Conservation (phyloP, 2,329 filamentous ascomycete genomes). For the Plenodomus lindquistii region DNA sequence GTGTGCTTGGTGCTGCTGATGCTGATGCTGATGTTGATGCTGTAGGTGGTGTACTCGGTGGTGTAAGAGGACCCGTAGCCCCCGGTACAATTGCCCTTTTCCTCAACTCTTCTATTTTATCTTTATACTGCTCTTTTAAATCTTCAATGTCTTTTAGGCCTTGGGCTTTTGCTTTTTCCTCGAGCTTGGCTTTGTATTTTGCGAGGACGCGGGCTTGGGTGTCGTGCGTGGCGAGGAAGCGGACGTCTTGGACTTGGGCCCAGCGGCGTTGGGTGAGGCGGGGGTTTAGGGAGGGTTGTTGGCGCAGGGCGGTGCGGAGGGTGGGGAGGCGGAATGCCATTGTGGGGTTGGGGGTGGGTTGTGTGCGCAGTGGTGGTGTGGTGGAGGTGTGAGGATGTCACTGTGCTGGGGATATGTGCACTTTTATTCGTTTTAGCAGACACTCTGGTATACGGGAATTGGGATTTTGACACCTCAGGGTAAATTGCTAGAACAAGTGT, state of each 20-base stretch:
- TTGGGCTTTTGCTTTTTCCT: conserved; percentile 75
- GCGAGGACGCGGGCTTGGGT: conserved; percentile 71
- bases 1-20: conserved; percentile 6
- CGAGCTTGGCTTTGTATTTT: conserved; percentile 85
- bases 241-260: conserved; percentile 90
- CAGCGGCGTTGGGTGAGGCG: conserved; percentile 69
- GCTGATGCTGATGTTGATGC: conserved; percentile 6
- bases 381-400: no score
- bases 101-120: conserved; percentile 75
- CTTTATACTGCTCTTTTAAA: conserved; percentile 80
- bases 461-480: no score
- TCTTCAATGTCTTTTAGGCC: conserved; percentile 72
- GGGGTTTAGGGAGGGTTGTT: conserved; percentile 33
- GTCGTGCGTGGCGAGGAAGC: conserved; percentile 81
- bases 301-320: conserved; percentile 37
- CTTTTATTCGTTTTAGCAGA: no score
- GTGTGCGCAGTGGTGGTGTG: neutral
- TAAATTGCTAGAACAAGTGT: no score
- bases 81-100: conserved; percentile 65
- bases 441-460: no score
- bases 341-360: conserved; percentile 2
- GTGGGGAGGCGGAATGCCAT: conserved; percentile 32
- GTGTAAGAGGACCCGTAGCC: conserved; percentile 51
- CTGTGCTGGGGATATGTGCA: no score
- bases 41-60: conserved; percentile 16